Conservation (phyloP, 106 monocot genomes). For the Allium fistulosum region DNA sequence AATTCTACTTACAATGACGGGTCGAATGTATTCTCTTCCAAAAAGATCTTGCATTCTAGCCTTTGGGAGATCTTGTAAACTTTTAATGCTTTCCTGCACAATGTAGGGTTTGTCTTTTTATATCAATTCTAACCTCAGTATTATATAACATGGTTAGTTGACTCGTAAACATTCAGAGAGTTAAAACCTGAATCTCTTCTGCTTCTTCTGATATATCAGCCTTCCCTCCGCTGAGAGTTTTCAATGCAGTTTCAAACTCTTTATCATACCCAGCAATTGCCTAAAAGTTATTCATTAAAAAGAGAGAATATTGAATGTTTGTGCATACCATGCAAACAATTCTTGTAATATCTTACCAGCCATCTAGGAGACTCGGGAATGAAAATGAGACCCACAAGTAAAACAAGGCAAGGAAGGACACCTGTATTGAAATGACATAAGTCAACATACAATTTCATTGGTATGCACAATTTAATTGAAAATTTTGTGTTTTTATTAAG, state of each 20-base stretch:
- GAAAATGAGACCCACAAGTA: slow-evolving; percentile 53
- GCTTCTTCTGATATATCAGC: slow-evolving; percentile 60
- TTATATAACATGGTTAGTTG: background rate
- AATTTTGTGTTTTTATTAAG: background rate
- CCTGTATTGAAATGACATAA: slow-evolving; percentile 26
- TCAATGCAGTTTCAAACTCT: slow-evolving; percentile 48
- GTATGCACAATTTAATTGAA: background rate
- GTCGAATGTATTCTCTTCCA: slow-evolving; percentile 30
- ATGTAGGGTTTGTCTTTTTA: background rate
- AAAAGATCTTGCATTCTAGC: slow-evolving; percentile 41
- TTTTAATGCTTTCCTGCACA: slow-evolving; percentile 43
- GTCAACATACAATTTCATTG: background rate
- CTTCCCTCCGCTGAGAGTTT: slow-evolving; percentile 45
- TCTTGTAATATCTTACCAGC: slow-evolving; percentile 45
- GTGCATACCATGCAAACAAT: background rate
- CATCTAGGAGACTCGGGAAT: slow-evolving; percentile 90
- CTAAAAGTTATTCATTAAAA: slow-evolving; percentile 17
- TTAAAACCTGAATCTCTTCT: slow-evolving; percentile 44
- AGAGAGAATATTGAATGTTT: background rate
- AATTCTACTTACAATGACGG: slow-evolving; percentile 42
- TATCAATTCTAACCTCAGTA: background rate
- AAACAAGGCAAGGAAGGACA: slow-evolving; percentile 44
- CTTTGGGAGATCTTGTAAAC: slow-evolving; percentile 35
- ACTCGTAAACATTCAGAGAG: background rate
- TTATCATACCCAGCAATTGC: slow-evolving; percentile 42